Conservation (phyloP, 352 stramenopile species). For the Phytophthora meadii region DNA sequence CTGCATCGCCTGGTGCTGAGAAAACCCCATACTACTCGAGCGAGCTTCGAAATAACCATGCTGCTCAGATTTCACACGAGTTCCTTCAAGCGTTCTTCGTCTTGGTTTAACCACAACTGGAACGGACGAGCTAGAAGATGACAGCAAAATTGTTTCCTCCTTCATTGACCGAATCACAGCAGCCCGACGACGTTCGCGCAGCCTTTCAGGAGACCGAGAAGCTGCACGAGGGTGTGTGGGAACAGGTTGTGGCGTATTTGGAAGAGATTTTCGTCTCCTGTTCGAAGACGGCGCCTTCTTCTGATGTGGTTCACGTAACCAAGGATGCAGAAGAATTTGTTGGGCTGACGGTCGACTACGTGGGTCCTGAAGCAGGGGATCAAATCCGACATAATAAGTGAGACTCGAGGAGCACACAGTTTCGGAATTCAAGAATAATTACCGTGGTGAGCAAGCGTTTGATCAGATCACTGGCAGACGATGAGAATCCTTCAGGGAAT, state of each 20-base stretch:
- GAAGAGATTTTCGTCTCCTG: conserved; percentile 21
- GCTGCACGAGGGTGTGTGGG: conserved; percentile 29
- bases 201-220: conserved; percentile 22
- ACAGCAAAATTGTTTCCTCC: conserved; percentile 15
- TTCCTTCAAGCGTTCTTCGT: conserved; percentile 12
- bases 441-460: conserved; percentile 64
- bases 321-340: conserved; percentile 66
- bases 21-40: conserved; percentile 16
- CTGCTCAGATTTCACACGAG: conserved; percentile 10
- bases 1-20: conserved; percentile 5
- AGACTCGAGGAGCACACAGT: neutral
- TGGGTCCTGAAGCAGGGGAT: conserved; percentile 43
- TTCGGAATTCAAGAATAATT: conserved; percentile 1
- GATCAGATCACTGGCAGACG: conserved; percentile 64
- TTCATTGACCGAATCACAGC: conserved; percentile 25
- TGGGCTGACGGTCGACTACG: conserved; percentile 46
- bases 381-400: neutral
- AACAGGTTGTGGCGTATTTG: conserved; percentile 9
- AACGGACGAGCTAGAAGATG: conserved; percentile 27
- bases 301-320: conserved; percentile 45
- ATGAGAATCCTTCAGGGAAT: conserved; percentile 65
- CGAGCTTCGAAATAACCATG: neutral
- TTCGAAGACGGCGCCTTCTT: conserved; percentile 14
- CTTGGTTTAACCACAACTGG: conserved; percentile 4
- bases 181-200: conserved; percentile 22